Evolutionary conservation across 495 filamentous ascomycete genomes (phyloP).

Genomic region (Xylaria scruposa): DNA sequence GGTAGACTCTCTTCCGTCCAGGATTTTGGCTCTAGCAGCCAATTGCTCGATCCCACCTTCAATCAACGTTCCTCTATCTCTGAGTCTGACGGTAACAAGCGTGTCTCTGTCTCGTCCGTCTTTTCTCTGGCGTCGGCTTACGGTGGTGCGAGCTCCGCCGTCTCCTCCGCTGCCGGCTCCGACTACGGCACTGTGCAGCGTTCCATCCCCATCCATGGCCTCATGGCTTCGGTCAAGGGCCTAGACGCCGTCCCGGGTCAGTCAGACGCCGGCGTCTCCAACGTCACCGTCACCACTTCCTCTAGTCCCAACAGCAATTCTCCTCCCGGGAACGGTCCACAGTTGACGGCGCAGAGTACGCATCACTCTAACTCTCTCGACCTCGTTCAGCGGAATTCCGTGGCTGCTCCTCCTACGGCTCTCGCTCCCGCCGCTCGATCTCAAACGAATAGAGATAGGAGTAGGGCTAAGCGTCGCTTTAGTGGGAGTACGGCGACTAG

Average conservation of each 20-base stretch:
- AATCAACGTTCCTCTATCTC: constrained; percentile 49
- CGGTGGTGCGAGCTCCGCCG: constrained; percentile 50
- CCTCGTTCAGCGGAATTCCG: constrained; percentile 39
- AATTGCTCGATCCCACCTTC: constrained; percentile 55
- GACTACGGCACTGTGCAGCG: constrained; percentile 41
- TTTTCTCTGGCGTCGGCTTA: constrained; percentile 68
- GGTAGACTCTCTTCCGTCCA: constrained; percentile 38
- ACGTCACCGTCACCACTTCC: constrained; percentile 62
- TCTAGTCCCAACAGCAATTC: constrained; percentile 45
- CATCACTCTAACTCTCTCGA: constrained; percentile 45
- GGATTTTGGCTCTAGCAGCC: constrained; percentile 36
- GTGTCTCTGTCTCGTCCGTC: constrained; percentile 69
- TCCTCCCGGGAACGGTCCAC: constrained; percentile 43
- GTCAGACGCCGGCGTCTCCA: constrained; percentile 59
- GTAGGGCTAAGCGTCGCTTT: constrained; percentile 73
- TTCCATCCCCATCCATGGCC: constrained; percentile 36
- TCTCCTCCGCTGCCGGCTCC: constrained; percentile 48
- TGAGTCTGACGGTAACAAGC: constrained; percentile 58
- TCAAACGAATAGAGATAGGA: constrained; percentile 68
- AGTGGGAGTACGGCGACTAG: constrained; percentile 79
- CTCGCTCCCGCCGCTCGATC: constrained; percentile 41
- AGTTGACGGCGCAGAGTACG: constrained; percentile 52
- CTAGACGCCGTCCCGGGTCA: constrained; percentile 40
- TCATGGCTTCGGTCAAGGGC: constrained; percentile 51
- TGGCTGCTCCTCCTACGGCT: constrained; percentile 27